Conservation (phyloP, 1,284 basidiomycete species). For the Cryptococcus hybrid region DNA sequence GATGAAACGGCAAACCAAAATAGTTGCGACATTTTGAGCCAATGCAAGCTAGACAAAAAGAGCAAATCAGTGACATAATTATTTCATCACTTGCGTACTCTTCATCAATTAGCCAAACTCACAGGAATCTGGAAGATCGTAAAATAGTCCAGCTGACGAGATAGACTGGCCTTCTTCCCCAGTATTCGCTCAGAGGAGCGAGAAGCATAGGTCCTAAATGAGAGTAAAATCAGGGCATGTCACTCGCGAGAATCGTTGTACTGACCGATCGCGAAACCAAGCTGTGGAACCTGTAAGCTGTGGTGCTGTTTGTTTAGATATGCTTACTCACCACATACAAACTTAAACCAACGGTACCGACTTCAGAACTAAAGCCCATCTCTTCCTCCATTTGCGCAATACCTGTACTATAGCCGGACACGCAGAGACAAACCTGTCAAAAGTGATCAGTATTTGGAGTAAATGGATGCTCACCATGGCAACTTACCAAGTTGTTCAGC, state of each 20-base stretch:
- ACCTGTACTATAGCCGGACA: constrained; percentile 34
- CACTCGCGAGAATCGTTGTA: too few species aligned
- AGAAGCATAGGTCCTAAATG: neutral
- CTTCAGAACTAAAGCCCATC: constrained; percentile 27
- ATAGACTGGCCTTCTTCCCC: constrained; percentile 24
- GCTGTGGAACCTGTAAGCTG: constrained; percentile 5
- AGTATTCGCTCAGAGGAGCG: constrained; percentile 17
- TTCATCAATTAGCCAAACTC: neutral
- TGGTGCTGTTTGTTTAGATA: too few species aligned
- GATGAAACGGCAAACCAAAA: constrained; percentile 36
- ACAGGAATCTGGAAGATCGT: constrained; percentile 22
- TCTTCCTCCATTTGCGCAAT: constrained; percentile 27
- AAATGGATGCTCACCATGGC: neutral
- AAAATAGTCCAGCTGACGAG: constrained; percentile 29
- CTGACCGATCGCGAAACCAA: constrained; percentile 24
- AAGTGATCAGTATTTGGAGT: neutral
- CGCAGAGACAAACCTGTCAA: constrained; percentile 26
- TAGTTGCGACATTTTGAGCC: constrained; percentile 26
- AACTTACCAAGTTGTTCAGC: constrained; percentile 28
- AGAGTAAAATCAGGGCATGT: neutral
- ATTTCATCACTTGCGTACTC: neutral
- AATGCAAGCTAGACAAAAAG: constrained; percentile 24
- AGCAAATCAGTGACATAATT: neutral
- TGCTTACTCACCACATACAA: constrained; percentile 26
- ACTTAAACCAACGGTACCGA: constrained; percentile 29